Evolutionary conservation across 2,329 filamentous ascomycete genomes (phyloP), one percentile per base, ranked within the genome.

Genomic region (Monilinia laxa): DNA sequence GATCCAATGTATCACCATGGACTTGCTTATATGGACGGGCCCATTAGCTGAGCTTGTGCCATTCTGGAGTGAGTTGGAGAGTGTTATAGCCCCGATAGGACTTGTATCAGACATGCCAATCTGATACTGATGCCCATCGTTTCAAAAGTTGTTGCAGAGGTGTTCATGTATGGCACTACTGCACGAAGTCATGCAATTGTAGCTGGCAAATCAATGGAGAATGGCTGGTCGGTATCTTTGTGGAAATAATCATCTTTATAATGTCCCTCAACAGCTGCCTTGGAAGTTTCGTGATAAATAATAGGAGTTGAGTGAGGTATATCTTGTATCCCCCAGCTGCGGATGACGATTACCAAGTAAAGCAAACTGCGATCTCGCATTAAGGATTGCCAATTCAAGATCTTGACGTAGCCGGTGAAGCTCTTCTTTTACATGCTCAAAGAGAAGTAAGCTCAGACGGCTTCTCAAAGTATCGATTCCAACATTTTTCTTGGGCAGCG

Each of bases 381-480:
- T n/a, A 49, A 2, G 45, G 20, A 66, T 66, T 62, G 65, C 68
- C 68, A 51, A 71, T 1, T 74, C 70, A 2, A 76, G 64, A n/a
- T 75, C 72, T 12, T 72, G 67, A n/a, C 67, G 66, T 4, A 75
- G 62, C 14, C 53, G 65, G 2, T 65, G 68, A 1, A 69, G 35
- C 23, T 69, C 68, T 7, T 67, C 56, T 23, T 67, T 67, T 28
- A 69, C 58, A 42, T 62, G 49, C n/a, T 38, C 28, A 25, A 53
- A 62, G 14, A 62, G 18, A 2, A 62, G 28, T 11, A 47, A 23
- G 14, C 63, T 65, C 53, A 65, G 18, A 23, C 63, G 63, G 10
- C 14, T 45, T 18, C 42, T 35, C 25, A 65, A 54, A 4, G 31
- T 11, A 16, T 40, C 20, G n/a, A 65, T 65, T 23, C 63, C 54